Percentiles rank a stretch among this genome's conserved stretches.
Conservation (phyloP, 2,329 filamentous ascomycete genomes). For the Scorias spongiosa region DNA sequence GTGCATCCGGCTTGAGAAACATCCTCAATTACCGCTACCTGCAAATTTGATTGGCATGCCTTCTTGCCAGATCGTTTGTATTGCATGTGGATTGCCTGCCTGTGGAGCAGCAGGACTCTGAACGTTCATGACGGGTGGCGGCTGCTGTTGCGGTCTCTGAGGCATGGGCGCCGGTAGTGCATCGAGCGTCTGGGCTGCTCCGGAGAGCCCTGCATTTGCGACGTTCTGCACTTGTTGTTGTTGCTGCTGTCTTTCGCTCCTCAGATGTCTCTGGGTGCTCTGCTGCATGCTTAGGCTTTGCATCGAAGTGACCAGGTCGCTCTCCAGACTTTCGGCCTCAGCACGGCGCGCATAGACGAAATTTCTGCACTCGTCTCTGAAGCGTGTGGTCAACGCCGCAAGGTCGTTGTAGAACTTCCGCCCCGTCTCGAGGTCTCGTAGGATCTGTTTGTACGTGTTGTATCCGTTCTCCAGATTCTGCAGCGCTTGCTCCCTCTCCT, state of each 20-base stretch:
- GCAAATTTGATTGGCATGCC: constrained; percentile 21
- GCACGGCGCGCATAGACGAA: constrained; percentile 70
- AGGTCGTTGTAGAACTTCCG: constrained; percentile 96
- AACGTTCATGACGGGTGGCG: constrained; percentile 11
- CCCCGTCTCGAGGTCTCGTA: constrained; percentile 78
- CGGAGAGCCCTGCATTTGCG: constrained; percentile 9
- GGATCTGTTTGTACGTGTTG: constrained; percentile 90
- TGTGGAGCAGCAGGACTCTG: neutral
- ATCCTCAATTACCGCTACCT: constrained; percentile 1
- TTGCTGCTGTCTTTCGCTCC: constrained; percentile 29
- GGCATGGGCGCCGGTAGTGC: constrained; percentile 43
- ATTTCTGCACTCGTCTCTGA: constrained; percentile 61
- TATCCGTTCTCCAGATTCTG: constrained; percentile 85
- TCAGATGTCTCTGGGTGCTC: constrained; percentile 25
- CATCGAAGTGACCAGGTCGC: constrained; percentile 47
- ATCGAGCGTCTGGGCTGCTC: constrained; percentile 20
- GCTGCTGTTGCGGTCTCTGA: constrained; percentile 17
- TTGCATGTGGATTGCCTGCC: neutral
- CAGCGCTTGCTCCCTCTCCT: constrained; percentile 70
- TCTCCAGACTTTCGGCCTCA: constrained; percentile 66
- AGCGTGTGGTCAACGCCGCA: constrained; percentile 69
- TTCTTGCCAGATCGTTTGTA: constrained; percentile 18
- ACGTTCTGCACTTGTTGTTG: constrained; percentile 20
- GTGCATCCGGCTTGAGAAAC: too few relatives aligned
- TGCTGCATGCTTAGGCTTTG: constrained; percentile 38